phyloP scores from a whole-genome alignment of 805 yeast genomes.

The Sugiyamaella qingdaonensis region DNA sequence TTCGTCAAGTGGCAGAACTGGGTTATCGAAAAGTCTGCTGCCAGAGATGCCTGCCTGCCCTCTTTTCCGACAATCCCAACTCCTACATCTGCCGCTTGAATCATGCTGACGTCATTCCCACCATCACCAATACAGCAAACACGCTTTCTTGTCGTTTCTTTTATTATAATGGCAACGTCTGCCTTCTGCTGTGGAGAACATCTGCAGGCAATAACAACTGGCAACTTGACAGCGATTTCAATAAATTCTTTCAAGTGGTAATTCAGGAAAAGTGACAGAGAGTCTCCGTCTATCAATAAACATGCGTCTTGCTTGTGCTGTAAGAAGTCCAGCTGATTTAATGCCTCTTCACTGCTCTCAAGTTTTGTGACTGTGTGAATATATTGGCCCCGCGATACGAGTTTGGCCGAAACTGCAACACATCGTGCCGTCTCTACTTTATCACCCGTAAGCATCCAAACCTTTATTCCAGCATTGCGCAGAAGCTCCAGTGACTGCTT shows the following conservation, averaged over 20 bases:
- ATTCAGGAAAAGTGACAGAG: slow-evolving; percentile 64
- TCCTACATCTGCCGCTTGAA: slow-evolving; percentile 97
- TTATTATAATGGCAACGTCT: slow-evolving; percentile 79
- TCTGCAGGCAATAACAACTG: slow-evolving; percentile 96
- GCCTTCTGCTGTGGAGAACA: slow-evolving; percentile 99
- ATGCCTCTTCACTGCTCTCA: slow-evolving; percentile 57
- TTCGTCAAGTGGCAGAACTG: slow-evolving; percentile 88
- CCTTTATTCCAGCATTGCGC: slow-evolving; percentile 93
- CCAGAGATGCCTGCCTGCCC: slow-evolving; percentile 94
- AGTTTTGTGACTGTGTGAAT: slow-evolving; percentile 80
- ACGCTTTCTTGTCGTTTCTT: slow-evolving; percentile 75
- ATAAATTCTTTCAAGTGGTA: slow-evolving; percentile 70
- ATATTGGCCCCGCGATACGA: slow-evolving; percentile 89
- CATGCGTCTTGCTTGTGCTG: slow-evolving; percentile 62
- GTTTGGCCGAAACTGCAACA: slow-evolving; percentile 92
- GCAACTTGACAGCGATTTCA: slow-evolving; percentile 67
- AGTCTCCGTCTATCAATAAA: slow-evolving; percentile 89
- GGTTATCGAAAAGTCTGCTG: slow-evolving; percentile 92
- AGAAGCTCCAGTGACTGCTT: slow-evolving; percentile 86
- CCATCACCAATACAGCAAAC: slow-evolving; percentile 99
- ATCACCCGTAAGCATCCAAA: slow-evolving; percentile 99
- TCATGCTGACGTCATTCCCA: slow-evolving; percentile 98
- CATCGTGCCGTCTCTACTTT: slow-evolving; percentile 98
- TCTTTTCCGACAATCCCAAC: slow-evolving; percentile 99
- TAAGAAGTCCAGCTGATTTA: slow-evolving; percentile 70